phyloP scores from a whole-genome alignment of 2,329 filamentous ascomycete species.

The Canariomyces notabilis region DNA sequence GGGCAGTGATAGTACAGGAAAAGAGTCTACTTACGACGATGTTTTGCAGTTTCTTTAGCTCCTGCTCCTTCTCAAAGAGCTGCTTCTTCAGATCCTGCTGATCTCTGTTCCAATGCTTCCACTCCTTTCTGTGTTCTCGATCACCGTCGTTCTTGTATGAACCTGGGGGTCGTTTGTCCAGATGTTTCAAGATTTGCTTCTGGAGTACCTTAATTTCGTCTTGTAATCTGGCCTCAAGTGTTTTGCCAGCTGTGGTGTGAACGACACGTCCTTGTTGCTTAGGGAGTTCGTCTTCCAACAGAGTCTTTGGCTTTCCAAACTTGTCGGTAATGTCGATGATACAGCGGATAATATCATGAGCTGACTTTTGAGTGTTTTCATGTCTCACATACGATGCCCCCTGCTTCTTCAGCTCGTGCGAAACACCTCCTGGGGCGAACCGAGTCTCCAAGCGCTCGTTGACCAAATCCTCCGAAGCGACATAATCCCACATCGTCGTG shows the following conservation, averaged over 20 bases:
- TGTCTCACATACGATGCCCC: background rate
- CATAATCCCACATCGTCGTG: constrained; percentile 5
- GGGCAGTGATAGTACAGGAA: no score
- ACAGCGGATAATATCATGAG: background rate
- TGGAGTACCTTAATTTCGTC: background rate
- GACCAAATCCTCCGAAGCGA: background rate
- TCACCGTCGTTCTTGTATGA: background rate
- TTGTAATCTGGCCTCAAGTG: background rate
- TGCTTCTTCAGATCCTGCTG: background rate
- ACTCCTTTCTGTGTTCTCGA: background rate
- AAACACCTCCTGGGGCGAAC: background rate
- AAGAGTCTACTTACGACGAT: constrained; percentile 1
- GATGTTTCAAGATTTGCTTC: background rate
- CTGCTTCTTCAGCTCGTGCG: background rate
- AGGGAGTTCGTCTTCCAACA: background rate
- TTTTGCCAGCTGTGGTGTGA: background rate
- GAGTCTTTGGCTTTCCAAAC: background rate
- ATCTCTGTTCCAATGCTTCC: background rate
- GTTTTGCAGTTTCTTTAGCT: background rate
- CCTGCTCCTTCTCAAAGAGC: background rate
- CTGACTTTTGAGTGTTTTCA: constrained; percentile 1
- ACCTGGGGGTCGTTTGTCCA: background rate
- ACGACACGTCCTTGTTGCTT: background rate
- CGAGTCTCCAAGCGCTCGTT: no score
- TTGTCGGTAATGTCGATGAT: background rate